phyloP scores from a whole-genome alignment of 495 filamentous ascomycete genomes.

The Aspergillus sclerotioniger region DNA sequence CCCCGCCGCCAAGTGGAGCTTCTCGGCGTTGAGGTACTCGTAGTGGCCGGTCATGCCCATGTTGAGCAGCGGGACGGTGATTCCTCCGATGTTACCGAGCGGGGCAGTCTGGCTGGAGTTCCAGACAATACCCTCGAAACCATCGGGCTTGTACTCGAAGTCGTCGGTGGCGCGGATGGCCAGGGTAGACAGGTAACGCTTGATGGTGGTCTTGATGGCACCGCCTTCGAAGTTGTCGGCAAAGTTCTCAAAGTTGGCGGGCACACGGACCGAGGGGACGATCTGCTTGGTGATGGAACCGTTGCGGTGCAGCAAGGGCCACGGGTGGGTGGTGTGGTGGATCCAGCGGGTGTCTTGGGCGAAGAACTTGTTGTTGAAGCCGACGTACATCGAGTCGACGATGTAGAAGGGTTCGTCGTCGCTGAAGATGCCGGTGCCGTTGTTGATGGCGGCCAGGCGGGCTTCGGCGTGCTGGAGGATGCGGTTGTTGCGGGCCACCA shows the following conservation, averaged over 20 bases:
- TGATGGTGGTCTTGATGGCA: slow-evolving; percentile 14
- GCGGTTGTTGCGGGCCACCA: slow-evolving; percentile 12
- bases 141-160: not conserved
- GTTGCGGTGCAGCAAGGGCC: slow-evolving; percentile 15
- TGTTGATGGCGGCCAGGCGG: slow-evolving; percentile 1
- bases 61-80: slow-evolving; percentile 13
- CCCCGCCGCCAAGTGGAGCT: slow-evolving; percentile 9
- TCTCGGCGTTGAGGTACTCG: slow-evolving; percentile 19
- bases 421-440: slow-evolving; percentile 4
- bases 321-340: slow-evolving; percentile 9
- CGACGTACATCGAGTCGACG: slow-evolving; percentile 7
- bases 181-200: slow-evolving; percentile 10
- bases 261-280: slow-evolving; percentile 10
- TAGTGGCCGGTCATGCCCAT: slow-evolving; percentile 20
- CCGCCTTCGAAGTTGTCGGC: slow-evolving; percentile 1
- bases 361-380: slow-evolving; percentile 14
- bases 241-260: not conserved
- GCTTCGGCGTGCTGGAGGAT: slow-evolving; percentile 9
- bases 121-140: slow-evolving; percentile 11
- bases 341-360: slow-evolving; percentile 10
- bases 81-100: not conserved
- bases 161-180: slow-evolving; percentile 10
- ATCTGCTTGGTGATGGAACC: slow-evolving; percentile 9
- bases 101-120: slow-evolving; percentile 12
- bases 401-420: slow-evolving; percentile 15